Evolutionary conservation across 78 protist species (phyloP).

Genomic region (Dictyostelium citrinum): DNA sequence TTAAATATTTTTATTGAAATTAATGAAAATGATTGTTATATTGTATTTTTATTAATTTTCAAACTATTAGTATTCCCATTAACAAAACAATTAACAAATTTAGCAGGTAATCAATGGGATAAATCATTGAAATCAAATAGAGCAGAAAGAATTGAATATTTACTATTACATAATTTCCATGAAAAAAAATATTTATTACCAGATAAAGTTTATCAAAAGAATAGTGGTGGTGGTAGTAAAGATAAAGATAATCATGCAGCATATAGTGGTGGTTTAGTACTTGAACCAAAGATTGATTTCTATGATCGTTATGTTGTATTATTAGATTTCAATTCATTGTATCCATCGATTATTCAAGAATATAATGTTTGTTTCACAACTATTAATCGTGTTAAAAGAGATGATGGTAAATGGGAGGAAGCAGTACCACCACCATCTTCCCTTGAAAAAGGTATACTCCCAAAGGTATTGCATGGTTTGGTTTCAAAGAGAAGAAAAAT

Average conservation of each 20-base stretch:
- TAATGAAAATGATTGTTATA: conserved; percentile 87
- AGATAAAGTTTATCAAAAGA: conserved; percentile 75
- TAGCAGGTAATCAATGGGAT: conserved; percentile 95
- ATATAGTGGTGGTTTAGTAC: conserved; percentile 95
- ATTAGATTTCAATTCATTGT: conserved; percentile 99
- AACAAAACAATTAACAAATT: conserved; percentile 94
- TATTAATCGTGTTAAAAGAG: conserved; percentile 25
- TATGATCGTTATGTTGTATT: conserved; percentile 96
- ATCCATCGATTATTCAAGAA: conserved; percentile 99
- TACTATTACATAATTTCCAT: conserved; percentile 96
- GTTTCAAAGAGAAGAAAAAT: conserved; percentile 75
- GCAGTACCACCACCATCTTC: conserved; percentile 56
- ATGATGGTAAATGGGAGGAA: conserved; percentile 57
- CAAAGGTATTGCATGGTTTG: conserved; percentile 82
- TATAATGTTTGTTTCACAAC: conserved; percentile 99
- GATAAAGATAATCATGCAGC: background rate
- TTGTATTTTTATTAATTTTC: conserved; percentile 81
- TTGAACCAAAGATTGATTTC: conserved; percentile 96
- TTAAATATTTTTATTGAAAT: conserved; percentile 46
- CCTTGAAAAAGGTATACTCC: conserved; percentile 86
- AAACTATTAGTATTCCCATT: conserved; percentile 92
- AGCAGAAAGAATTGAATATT: conserved; percentile 98
- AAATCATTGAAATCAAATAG: conserved; percentile 92
- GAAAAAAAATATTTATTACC: conserved; percentile 88
- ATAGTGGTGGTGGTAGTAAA: background rate